These are phyloP conservation scores for Chalciporus chontae DNA, from an alignment of 768 basidiomycete genomes.

Conservation along the genomic window DNA sequence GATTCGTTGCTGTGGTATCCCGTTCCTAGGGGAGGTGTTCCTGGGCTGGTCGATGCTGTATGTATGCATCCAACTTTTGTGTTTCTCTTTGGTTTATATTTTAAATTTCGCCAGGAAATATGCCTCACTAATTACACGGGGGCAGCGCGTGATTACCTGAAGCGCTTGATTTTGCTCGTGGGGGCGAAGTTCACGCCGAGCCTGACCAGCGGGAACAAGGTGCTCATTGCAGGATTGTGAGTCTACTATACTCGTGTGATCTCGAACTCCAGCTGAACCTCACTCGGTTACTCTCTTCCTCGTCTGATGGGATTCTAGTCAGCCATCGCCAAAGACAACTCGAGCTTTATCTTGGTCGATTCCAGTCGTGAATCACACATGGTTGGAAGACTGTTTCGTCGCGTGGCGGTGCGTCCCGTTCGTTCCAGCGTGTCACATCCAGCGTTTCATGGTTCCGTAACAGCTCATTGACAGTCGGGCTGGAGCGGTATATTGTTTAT, in stretches of 20 bases:
- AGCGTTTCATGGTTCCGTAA: not conserved
- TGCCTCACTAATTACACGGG: slow-evolving; percentile 91
- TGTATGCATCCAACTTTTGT: slow-evolving; percentile 22
- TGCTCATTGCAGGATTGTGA: slow-evolving; percentile 81
- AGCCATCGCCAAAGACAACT: slow-evolving; percentile 53
- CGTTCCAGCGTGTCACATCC: not conserved
- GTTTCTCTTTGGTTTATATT: not conserved
- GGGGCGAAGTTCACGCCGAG: slow-evolving; percentile 81
- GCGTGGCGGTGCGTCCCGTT: slow-evolving; percentile 52
- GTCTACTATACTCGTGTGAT: slow-evolving; percentile 28
- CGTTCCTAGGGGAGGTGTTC: slow-evolving; percentile 56
- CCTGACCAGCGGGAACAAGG: slow-evolving; percentile 74
- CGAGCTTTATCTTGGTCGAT: slow-evolving; percentile 81
- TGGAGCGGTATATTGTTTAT: slow-evolving; percentile 67
- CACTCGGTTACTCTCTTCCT: not conserved
- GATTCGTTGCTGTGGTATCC: slow-evolving; percentile 86
- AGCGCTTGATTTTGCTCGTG: slow-evolving; percentile 71
- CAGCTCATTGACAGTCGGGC: slow-evolving; percentile 53
- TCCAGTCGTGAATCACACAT: slow-evolving; percentile 83
- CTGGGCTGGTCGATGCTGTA: slow-evolving; percentile 60
- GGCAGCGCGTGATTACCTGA: slow-evolving; percentile 81
- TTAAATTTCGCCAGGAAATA: slow-evolving; percentile 49
- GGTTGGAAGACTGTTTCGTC: slow-evolving; percentile 88
- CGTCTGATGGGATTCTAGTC: slow-evolving; percentile 22
- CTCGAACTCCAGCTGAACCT: not conserved